These are phyloP conservation scores for Xylariaceae sp. DNA, from an alignment of 2,329 filamentous ascomycete species.

Conservation along the genomic window DNA sequence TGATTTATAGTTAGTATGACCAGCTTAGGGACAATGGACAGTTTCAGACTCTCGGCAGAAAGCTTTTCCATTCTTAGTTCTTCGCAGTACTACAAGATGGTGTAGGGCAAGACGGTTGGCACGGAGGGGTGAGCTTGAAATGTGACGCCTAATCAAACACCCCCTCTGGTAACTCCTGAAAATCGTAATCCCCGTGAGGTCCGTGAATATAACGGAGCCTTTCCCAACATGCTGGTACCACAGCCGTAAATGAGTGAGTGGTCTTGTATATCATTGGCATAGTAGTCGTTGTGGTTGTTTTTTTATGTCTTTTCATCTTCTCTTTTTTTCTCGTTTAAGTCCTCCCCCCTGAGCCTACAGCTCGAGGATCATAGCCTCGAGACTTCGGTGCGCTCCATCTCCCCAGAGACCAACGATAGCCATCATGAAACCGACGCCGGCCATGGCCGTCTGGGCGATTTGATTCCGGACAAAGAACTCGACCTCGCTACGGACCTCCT, in stretches of 20 bases:
- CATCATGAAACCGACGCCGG: conserved; percentile 51
- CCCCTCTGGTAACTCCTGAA: conserved; percentile 4
- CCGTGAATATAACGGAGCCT: background rate
- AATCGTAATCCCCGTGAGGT: conserved; percentile 1
- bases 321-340: background rate
- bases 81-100: too few relatives aligned
- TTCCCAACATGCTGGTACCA: background rate
- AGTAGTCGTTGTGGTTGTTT: background rate
- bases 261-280: background rate
- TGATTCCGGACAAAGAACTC: conserved; percentile 49
- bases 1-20: too few relatives aligned
- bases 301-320: background rate
- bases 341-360: conserved; percentile 6
- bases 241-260: background rate
- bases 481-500: conserved; percentile 51
- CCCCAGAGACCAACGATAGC: conserved; percentile 60
- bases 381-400: conserved; percentile 37
- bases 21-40: too few relatives aligned
- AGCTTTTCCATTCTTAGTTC: too few relatives aligned
- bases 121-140: conserved; percentile 3
- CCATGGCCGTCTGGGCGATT: conserved; percentile 44
- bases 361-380: conserved; percentile 14
- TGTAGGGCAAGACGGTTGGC: background rate
- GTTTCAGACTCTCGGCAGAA: too few relatives aligned
- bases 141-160: conserved; percentile 5